Percentiles rank a stretch among this genome's conserved stretches.
Conservation (phyloP, 441 rosid species). For the Monsonia emarginata region DNA sequence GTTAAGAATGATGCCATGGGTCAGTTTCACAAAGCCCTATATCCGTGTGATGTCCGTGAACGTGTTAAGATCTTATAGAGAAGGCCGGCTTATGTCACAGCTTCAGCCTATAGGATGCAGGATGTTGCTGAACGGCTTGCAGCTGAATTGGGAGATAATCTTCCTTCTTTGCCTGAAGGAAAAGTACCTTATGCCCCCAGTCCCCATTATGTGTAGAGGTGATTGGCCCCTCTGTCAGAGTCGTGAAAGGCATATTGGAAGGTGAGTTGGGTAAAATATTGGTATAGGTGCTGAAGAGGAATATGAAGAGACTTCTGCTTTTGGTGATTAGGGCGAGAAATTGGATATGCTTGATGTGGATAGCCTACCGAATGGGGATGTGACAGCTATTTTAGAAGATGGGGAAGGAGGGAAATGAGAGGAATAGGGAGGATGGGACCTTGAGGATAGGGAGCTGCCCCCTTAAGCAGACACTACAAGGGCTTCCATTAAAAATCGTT, state of each 20-base stretch:
- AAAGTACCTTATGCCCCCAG: conserved; percentile 55
- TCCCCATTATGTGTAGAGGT: conserved; percentile 55
- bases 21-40: conserved; percentile 77
- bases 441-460: conserved; percentile 70
- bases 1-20: conserved; percentile 84
- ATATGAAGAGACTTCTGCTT: conserved; percentile 41
- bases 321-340: conserved; percentile 69
- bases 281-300: conserved; percentile 41
- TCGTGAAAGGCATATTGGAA: conserved; percentile 70
- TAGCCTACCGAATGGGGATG: conserved; percentile 44
- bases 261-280: conserved; percentile 51
- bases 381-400: conserved; percentile 42
- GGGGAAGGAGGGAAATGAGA: conserved; percentile 51
- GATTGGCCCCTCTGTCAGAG: conserved; percentile 81
- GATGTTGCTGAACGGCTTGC: no score
- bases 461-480: conserved; percentile 64
- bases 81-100: conserved; percentile 47
- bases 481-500: conserved; percentile 39
- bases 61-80: conserved; percentile 63
- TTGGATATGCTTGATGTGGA: conserved; percentile 54
- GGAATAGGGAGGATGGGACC: conserved; percentile 66
- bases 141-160: no score
- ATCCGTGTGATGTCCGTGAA: conserved; percentile 66
- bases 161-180: conserved; percentile 18
- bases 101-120: not conserved